Percentiles rank a stretch among this genome's conserved stretches.
These are phyloP conservation scores for Gyrodon lividus DNA, from an alignment of 768 basidiomycete genomes.

Conservation along the genomic window DNA sequence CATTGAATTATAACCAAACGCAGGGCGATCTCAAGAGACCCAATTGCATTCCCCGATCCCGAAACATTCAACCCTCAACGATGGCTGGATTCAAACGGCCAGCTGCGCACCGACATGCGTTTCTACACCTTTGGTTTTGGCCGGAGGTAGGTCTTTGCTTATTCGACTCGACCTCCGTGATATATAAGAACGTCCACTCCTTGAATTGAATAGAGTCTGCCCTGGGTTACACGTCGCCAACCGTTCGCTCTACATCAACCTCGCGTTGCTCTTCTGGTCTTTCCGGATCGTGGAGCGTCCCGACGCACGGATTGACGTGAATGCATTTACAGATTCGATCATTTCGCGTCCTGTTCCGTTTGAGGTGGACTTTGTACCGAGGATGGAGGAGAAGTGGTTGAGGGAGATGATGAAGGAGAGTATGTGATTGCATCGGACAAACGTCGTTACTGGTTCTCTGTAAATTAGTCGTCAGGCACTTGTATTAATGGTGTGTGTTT, in stretches of 20 bases:
- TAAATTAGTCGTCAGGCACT: too few relatives aligned
- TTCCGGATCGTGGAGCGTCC: slow-evolving; percentile 53
- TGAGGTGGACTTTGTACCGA: slow-evolving; percentile 51
- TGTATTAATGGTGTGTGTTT: too few relatives aligned
- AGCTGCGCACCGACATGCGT: slow-evolving; percentile 44
- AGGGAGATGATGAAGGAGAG: slow-evolving; percentile 9
- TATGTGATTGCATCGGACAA: too few relatives aligned
- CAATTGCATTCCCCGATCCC: too few relatives aligned
- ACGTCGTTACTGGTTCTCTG: too few relatives aligned
- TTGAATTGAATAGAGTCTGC: slow-evolving; percentile 42
- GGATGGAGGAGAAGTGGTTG: slow-evolving; percentile 25
- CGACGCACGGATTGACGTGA: slow-evolving; percentile 50
- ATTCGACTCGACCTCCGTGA: too few relatives aligned
- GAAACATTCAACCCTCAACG: slow-evolving; percentile 52
- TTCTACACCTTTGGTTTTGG: slow-evolving; percentile 53
- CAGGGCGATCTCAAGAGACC: slow-evolving; percentile 54
- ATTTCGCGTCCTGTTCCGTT: slow-evolving; percentile 60
- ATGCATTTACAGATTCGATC: slow-evolving; percentile 55
- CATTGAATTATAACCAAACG: too few relatives aligned
- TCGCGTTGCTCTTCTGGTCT: slow-evolving; percentile 60
- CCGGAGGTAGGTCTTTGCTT: slow-evolving; percentile 22
- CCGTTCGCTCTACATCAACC: slow-evolving; percentile 57
- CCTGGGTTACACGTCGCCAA: slow-evolving; percentile 51
- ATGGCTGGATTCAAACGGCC: slow-evolving; percentile 44
- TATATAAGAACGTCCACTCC: too few relatives aligned